phyloP scores from a whole-genome alignment of 2,329 filamentous ascomycete genomes.

The Hymenoscyphus fraxineus region DNA sequence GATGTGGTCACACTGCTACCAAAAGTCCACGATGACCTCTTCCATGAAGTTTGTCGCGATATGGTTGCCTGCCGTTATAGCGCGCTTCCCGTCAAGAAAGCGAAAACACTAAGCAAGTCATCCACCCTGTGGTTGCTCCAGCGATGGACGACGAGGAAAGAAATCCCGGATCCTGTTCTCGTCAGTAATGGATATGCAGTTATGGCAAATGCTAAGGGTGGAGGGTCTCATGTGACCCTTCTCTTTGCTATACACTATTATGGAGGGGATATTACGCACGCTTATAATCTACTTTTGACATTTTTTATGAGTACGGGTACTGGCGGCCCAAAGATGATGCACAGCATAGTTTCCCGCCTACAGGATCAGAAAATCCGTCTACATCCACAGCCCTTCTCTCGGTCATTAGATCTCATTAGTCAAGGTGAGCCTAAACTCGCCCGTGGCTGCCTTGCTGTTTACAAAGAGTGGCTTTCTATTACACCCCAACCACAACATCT shows the following conservation, averaged over 20 bases:
- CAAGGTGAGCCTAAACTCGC: slow-evolving; percentile 13
- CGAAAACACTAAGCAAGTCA: background rate
- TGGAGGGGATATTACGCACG: background rate
- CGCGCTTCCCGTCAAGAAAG: background rate
- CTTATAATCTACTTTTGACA: background rate
- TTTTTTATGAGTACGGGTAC: background rate
- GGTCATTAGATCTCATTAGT: slow-evolving; percentile 9
- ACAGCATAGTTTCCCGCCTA: background rate
- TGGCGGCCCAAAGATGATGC: background rate
- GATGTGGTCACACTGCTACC: background rate
- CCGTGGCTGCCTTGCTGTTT: slow-evolving; percentile 8
- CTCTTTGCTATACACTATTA: background rate
- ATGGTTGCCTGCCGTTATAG: slow-evolving; percentile 13
- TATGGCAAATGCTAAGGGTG: background rate
- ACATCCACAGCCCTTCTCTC: background rate
- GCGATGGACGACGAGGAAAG: background rate
- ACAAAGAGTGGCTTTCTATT: slow-evolving; percentile 12
- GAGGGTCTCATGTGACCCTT: background rate
- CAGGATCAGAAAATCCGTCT: slow-evolving; percentile 13
- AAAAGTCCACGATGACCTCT: background rate
- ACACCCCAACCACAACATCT: slow-evolving; percentile 1
- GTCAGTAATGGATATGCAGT: background rate
- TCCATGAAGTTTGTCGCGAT: background rate
- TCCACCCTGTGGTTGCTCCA: background rate
- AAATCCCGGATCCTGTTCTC: background rate